Conservation (phyloP, 768 basidiomycete genomes). For the Wakefieldia striispora region DNA sequence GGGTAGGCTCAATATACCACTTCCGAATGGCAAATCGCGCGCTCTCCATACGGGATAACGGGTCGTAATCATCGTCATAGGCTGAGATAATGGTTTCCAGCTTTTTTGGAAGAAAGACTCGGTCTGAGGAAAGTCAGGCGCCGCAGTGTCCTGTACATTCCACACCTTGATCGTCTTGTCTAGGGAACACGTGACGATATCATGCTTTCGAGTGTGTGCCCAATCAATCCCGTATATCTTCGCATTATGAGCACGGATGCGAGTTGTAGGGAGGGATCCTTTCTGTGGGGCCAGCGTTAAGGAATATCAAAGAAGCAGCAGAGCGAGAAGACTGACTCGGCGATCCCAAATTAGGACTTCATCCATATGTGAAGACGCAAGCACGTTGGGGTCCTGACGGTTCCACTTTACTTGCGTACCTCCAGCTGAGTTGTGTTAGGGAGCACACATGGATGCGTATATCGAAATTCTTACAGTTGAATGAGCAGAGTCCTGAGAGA, state of each 20-base stretch:
- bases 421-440: slow-evolving; percentile 47
- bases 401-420: slow-evolving; percentile 99
- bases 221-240: slow-evolving; percentile 99
- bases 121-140: slow-evolving; percentile 14
- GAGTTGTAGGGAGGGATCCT: slow-evolving; percentile 78
- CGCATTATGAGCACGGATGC: slow-evolving; percentile 78
- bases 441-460: neutral
- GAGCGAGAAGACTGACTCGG: slow-evolving; percentile 50
- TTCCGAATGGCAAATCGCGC: slow-evolving; percentile 87
- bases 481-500: slow-evolving; percentile 50
- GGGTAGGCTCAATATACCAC: slow-evolving; percentile 82
- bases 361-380: slow-evolving; percentile 88
- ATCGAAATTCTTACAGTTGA: slow-evolving; percentile 43
- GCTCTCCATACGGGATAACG: slow-evolving; percentile 94
- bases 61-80: slow-evolving; percentile 60
- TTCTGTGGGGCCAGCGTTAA: slow-evolving; percentile 48
- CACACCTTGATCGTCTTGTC: slow-evolving; percentile 93
- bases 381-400: slow-evolving; percentile 75
- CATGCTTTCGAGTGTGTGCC: slow-evolving; percentile 70
- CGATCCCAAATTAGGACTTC: slow-evolving; percentile 94
- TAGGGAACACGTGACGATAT: slow-evolving; percentile 91
- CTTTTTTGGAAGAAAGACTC: slow-evolving; percentile 9
- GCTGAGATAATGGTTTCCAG: slow-evolving; percentile 26
- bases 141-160: slow-evolving; percentile 38
- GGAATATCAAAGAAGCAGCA: neutral